Percentiles rank a stretch among this genome's conserved stretches.
Conservation (phyloP, 345 rosid species). For the Sisymbrium altissimum region DNA sequence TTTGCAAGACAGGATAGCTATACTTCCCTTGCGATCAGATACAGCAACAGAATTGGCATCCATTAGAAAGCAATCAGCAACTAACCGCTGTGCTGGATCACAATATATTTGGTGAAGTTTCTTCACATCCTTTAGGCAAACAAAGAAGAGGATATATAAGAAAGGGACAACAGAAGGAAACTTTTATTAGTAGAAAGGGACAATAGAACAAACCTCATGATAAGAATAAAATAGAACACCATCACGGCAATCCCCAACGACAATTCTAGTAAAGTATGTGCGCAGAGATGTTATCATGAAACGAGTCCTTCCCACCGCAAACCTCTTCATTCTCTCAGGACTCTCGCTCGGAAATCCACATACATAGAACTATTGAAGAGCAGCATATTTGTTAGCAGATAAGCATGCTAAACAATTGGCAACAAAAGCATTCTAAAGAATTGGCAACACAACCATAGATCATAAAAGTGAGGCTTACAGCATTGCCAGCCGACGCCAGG, state of each 20-base stretch:
- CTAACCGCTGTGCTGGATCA: constrained; percentile 96
- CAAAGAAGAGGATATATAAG: not conserved
- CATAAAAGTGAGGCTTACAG: constrained; percentile 59
- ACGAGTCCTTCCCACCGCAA: constrained; percentile 83
- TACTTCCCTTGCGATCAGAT: constrained; percentile 96
- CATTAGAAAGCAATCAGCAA: constrained; percentile 88
- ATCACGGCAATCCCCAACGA: constrained; percentile 98
- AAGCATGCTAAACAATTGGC: constrained; percentile 26
- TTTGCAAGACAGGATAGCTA: constrained; percentile 78
- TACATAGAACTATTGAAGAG: constrained; percentile 67
- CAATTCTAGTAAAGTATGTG: constrained; percentile 76
- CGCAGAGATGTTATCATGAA: constrained; percentile 82
- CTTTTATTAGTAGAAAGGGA: not conserved
- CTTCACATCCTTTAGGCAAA: constrained; percentile 51
- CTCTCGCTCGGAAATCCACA: constrained; percentile 73
- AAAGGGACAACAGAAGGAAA: not conserved
- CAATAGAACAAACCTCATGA: constrained; percentile 62
- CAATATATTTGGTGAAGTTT: constrained; percentile 81
- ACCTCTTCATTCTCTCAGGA: constrained; percentile 67
- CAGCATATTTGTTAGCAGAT: constrained; percentile 16
- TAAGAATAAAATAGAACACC: constrained; percentile 89
- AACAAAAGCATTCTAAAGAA: constrained; percentile 27
- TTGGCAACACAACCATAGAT: not conserved
- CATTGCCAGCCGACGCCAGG: constrained; percentile 94
- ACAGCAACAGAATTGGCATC: constrained; percentile 82